A percentile compares a stretch with the other conserved stretches of the same genome.
phyloP scores from a whole-genome alignment of 2,329 filamentous ascomycete genomes.

The Penicillium sp. region DNA sequence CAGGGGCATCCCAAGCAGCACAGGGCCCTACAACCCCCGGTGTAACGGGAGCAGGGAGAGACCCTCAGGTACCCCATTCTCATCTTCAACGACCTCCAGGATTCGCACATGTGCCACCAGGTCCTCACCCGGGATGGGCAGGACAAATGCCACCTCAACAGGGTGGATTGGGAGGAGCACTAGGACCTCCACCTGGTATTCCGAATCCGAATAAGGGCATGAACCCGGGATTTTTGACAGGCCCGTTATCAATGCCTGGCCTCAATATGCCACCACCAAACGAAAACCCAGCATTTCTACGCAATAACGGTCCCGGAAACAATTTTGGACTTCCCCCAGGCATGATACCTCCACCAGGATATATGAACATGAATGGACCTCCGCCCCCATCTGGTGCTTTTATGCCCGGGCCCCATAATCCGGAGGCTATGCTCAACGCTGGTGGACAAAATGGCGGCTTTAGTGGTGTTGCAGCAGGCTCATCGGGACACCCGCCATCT shows the following conservation, averaged over 20 bases:
- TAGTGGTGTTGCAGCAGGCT: constrained; percentile 33
- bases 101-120: constrained; percentile 36
- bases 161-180: constrained; percentile 22
- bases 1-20: constrained; percentile 20
- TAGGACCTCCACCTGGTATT: constrained; percentile 38
- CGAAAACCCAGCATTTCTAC: constrained; percentile 36
- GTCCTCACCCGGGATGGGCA: constrained; percentile 33
- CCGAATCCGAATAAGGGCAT: constrained; percentile 33
- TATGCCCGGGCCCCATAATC: constrained; percentile 30
- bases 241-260: constrained; percentile 33
- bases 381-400: constrained; percentile 28
- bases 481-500: constrained; percentile 35
- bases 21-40: constrained; percentile 17
- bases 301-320: constrained; percentile 24
- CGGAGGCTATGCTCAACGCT: constrained; percentile 36
- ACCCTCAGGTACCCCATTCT: constrained; percentile 16
- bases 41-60: neutral
- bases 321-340: constrained; percentile 37
- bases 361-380: constrained; percentile 38
- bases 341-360: constrained; percentile 45
- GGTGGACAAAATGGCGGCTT: constrained; percentile 32
- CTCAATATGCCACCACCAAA: constrained; percentile 23
- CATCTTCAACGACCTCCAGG: constrained; percentile 43
- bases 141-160: constrained; percentile 34
- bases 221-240: constrained; percentile 34